Evolutionary conservation across 331 rosid genomes (phyloP).

Genomic region (Malus hybrid): DNA sequence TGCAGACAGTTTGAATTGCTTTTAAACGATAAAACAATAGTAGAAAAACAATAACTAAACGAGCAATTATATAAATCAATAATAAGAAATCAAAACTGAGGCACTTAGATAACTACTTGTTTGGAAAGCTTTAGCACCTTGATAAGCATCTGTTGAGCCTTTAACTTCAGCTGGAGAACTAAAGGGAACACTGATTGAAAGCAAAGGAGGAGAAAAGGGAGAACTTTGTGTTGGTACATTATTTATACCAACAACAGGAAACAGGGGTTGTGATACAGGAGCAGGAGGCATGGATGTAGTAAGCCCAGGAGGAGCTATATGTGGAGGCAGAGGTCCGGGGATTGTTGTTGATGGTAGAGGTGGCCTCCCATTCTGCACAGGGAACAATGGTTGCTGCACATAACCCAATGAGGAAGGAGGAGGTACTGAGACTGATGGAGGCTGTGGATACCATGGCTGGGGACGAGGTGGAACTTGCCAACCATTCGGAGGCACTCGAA

Average conservation of each 20-base stretch:
- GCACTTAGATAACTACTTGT: slow-evolving; percentile 35
- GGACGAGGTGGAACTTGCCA: slow-evolving; percentile 86
- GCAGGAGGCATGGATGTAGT: slow-evolving; percentile 50
- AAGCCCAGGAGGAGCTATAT: slow-evolving; percentile 76
- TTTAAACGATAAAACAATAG: no score
- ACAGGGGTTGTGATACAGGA: slow-evolving; percentile 88
- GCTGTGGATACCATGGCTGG: slow-evolving; percentile 81
- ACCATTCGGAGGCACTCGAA: slow-evolving; percentile 49
- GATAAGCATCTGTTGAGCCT: slow-evolving; percentile 47
- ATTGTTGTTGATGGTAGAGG: slow-evolving; percentile 52
- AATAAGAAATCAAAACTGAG: slow-evolving; percentile 35
- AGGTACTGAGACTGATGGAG: slow-evolving; percentile 61
- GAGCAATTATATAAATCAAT: not conserved
- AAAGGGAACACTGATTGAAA: slow-evolving; percentile 45
- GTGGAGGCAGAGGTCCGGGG: slow-evolving; percentile 41
- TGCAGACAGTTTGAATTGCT: no score
- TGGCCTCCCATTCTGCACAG: slow-evolving; percentile 80
- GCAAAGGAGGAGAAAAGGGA: slow-evolving; percentile 50
- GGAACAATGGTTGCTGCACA: slow-evolving; percentile 87
- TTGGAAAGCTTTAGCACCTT: slow-evolving; percentile 37
- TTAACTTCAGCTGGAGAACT: slow-evolving; percentile 31
- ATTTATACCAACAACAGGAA: slow-evolving; percentile 84
- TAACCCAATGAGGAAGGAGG: slow-evolving; percentile 52
- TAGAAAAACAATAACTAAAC: no score
- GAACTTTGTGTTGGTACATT: slow-evolving; percentile 48